Evolutionary conservation across 2,329 filamentous ascomycete species (phyloP).

Genomic region (Fusarium humuli): DNA sequence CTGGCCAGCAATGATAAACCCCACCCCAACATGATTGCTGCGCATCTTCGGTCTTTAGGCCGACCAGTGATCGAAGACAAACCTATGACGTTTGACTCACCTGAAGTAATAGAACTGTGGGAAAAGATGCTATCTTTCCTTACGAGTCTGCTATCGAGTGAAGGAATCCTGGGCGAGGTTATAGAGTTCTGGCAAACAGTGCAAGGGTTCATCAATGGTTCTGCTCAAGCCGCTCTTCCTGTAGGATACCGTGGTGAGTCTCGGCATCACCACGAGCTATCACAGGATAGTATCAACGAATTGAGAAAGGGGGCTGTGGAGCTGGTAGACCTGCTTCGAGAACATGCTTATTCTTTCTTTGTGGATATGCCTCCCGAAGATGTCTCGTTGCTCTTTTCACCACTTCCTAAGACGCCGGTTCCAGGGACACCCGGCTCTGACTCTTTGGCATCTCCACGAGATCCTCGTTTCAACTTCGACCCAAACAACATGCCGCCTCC

Average conservation of each 20-base stretch:
- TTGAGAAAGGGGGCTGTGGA: conserved; percentile 83
- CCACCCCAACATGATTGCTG: conserved; percentile 74
- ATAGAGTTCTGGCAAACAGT: conserved; percentile 95
- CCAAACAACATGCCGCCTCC: conserved; percentile 79
- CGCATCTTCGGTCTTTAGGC: conserved; percentile 79
- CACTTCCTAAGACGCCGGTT: conserved; percentile 71
- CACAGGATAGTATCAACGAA: conserved; percentile 74
- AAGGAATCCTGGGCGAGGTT: conserved; percentile 88
- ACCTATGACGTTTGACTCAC: conserved; percentile 76
- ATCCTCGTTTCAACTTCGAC: conserved; percentile 84
- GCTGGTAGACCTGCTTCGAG: conserved; percentile 84
- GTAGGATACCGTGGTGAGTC: conserved; percentile 85
- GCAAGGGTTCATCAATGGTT: conserved; percentile 89
- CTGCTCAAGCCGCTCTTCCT: conserved; percentile 82
- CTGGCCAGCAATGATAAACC: conserved; percentile 81
- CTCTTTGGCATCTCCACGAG: conserved; percentile 67
- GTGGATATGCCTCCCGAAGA: conserved; percentile 90
- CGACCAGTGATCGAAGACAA: conserved; percentile 73
- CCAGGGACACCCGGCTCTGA: conserved; percentile 49
- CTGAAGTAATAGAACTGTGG: conserved; percentile 90
- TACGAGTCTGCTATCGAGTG: conserved; percentile 77
- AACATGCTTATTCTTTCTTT: conserved; percentile 85
- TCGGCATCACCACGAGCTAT: conserved; percentile 81
- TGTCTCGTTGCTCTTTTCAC: conserved; percentile 87
- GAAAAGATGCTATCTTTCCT: conserved; percentile 85